phyloP scores from a whole-genome alignment of 163 green algal genomes.

The Dunaliella salina region DNA sequence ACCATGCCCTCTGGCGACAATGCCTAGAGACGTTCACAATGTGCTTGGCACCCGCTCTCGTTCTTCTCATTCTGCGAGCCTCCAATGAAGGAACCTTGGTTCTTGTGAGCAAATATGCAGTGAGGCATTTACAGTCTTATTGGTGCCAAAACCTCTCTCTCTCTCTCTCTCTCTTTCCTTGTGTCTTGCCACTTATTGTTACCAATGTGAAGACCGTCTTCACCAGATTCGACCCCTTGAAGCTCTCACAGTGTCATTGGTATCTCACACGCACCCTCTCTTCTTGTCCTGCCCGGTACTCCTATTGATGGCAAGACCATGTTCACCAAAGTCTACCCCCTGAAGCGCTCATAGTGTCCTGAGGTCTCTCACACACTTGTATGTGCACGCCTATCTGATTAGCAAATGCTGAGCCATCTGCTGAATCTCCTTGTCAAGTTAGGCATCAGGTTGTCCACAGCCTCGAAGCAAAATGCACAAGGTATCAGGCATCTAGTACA shows the following conservation, averaged over 20 bases:
- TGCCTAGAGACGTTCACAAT: conserved; percentile 52
- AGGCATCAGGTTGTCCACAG: too few species aligned
- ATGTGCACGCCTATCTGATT: too few species aligned
- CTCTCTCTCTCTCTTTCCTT: background rate
- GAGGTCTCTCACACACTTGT: too few species aligned
- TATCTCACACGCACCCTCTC: background rate
- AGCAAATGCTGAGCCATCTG: conserved; percentile 29
- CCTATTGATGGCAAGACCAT: conserved; percentile 97
- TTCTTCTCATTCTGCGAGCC: background rate
- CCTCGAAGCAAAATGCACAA: too few species aligned
- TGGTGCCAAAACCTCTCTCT: too few species aligned
- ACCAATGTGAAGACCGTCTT: conserved; percentile 99
- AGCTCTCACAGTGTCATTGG: background rate
- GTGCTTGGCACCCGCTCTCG: too few species aligned
- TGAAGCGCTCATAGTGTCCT: conserved; percentile 62
- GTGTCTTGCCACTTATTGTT: conserved; percentile 36
- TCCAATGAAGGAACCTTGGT: conserved; percentile 96
- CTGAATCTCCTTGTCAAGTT: background rate
- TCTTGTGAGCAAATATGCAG: conserved; percentile 87
- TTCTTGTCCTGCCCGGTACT: conserved; percentile 60
- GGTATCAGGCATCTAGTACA: background rate
- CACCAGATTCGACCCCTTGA: conserved; percentile 93
- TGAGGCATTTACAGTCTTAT: conserved; percentile 61
- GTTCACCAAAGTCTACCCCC: conserved; percentile 94
- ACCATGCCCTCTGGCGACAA: conserved; percentile 98